Evolutionary conservation across 345 rosid genomes (phyloP).

Genomic region (Euphorbia pulcherrima): DNA sequence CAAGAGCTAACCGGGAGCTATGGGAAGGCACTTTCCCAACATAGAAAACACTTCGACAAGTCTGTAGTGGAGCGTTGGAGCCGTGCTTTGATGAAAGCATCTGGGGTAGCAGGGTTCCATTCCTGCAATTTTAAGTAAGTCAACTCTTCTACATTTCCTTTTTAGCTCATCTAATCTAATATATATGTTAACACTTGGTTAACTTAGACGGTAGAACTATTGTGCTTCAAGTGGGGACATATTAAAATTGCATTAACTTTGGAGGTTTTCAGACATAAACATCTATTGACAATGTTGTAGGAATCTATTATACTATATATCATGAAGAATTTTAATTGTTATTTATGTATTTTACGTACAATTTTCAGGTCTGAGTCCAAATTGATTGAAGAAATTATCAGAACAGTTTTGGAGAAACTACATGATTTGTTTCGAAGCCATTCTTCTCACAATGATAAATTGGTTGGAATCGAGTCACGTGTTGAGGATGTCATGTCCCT

Average conservation of each 20-base stretch:
- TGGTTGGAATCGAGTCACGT: background rate
- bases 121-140: background rate
- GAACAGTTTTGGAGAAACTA: background rate
- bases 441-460: background rate
- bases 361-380: constrained; percentile 4
- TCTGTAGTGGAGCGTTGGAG: background rate
- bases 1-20: background rate
- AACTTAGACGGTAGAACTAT: background rate
- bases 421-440: background rate
- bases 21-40: background rate
- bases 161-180: too few relatives aligned
- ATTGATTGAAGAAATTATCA: background rate
- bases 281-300: too few relatives aligned
- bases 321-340: too few relatives aligned
- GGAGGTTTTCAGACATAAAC: too few relatives aligned
- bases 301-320: too few relatives aligned
- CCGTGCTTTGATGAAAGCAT: background rate
- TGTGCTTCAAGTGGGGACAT: background rate
- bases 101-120: background rate
- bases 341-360: too few relatives aligned
- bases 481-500: background rate
- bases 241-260: too few relatives aligned
- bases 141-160: background rate
- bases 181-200: too few relatives aligned
- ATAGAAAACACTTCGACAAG: background rate